These are phyloP conservation scores for Candida multigemmis DNA, from an alignment of 805 yeast genomes.

Conservation along the genomic window DNA sequence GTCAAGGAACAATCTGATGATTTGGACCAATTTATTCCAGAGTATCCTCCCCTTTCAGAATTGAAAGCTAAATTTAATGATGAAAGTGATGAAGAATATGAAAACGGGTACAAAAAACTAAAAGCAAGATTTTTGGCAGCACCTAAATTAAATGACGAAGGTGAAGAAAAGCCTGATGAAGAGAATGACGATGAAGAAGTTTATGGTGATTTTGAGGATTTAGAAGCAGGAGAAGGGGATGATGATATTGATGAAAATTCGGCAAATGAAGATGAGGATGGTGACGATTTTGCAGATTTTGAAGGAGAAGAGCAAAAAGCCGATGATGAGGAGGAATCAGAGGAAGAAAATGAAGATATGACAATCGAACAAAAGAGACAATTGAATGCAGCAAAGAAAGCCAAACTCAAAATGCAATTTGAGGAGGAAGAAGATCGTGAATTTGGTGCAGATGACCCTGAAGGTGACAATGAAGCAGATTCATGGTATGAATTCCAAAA, in stretches of 20 bases:
- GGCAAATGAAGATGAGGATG: conserved; percentile 21
- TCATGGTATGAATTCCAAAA: conserved; percentile 98
- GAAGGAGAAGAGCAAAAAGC: conserved; percentile 40
- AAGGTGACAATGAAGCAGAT: conserved; percentile 65
- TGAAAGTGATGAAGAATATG: conserved; percentile 27
- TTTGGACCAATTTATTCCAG: conserved; percentile 28
- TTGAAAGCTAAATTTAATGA: conserved; percentile 38
- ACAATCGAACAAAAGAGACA: conserved; percentile 71
- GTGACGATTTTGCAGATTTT: conserved; percentile 21
- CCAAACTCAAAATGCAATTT: conserved; percentile 77
- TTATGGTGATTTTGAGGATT: conserved; percentile 50
- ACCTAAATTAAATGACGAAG: conserved; percentile 33
- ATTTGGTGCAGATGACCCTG: conserved; percentile 73
- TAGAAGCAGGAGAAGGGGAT: conserved; percentile 26
- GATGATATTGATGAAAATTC: conserved; percentile 20
- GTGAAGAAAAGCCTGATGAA: conserved; percentile 12
- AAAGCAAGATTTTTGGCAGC: conserved; percentile 45
- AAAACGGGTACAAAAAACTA: conserved; percentile 31
- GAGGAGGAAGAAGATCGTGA: conserved; percentile 66
- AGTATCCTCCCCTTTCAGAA: conserved; percentile 30
- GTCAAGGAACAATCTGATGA: conserved; percentile 15
- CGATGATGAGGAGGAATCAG: conserved; percentile 34
- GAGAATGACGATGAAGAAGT: conserved; percentile 36
- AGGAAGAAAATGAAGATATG: conserved; percentile 29
- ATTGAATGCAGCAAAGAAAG: conserved; percentile 82